These are phyloP conservation scores for Spathaspora arborariae DNA, from an alignment of 805 yeast genomes.

Conservation along the genomic window DNA sequence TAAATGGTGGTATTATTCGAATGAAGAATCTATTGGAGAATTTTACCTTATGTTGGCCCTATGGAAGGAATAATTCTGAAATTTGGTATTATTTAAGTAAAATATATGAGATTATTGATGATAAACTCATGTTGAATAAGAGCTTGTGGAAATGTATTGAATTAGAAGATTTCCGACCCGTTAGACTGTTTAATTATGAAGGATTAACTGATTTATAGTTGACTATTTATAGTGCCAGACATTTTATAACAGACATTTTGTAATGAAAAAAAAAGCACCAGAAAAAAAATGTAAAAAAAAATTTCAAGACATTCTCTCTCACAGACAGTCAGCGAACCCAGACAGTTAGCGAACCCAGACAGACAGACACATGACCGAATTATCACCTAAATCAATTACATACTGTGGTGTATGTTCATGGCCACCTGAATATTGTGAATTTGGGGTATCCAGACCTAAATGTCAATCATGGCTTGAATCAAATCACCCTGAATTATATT, in stretches of 20 bases:
- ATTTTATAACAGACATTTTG: neutral
- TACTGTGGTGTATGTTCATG: conserved; percentile 79
- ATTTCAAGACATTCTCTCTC: neutral
- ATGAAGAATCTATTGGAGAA: conserved; percentile 44
- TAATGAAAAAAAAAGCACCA: neutral
- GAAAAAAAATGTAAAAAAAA: neutral
- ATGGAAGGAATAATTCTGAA: conserved; percentile 45
- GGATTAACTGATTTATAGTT: neutral
- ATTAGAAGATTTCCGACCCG: conserved; percentile 59
- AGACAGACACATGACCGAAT: conserved; percentile 11
- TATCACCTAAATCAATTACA: conserved; percentile 35
- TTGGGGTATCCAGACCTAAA: conserved; percentile 74
- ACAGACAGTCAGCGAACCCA: neutral
- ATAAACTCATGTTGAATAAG: conserved; percentile 42
- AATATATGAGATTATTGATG: conserved; percentile 58
- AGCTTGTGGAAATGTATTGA: conserved; percentile 63
- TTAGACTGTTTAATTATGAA: conserved; percentile 37
- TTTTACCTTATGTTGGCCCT: conserved; percentile 34
- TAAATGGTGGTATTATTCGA: conserved; percentile 57
- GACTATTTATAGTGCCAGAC: neutral
- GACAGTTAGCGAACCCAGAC: neutral
- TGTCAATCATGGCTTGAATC: conserved; percentile 81
- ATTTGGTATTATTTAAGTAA: conserved; percentile 66
- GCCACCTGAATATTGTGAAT: conserved; percentile 93
- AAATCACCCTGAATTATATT: conserved; percentile 53